A percentile compares a stretch with the other conserved stretches of the same genome.
phyloP scores from a whole-genome alignment of 257 asterid species.

The Verbena officinalis region DNA sequence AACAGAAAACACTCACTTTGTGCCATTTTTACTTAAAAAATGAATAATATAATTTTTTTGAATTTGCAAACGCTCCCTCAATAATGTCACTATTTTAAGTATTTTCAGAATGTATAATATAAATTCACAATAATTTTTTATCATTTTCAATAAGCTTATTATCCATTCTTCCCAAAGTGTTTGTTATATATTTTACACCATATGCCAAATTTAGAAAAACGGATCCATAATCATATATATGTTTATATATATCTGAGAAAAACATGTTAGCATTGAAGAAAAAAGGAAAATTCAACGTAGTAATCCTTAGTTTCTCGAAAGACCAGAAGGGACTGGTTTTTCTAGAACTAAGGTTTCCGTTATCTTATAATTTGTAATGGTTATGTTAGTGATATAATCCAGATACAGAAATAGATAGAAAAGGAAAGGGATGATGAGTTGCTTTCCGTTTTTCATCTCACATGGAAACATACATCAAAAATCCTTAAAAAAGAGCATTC shows the following conservation, averaged over 20 bases:
- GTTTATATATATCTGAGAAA: background rate
- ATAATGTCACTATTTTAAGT: too few species aligned
- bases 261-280: slow-evolving; percentile 8
- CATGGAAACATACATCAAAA: slow-evolving; percentile 36
- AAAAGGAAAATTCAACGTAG: slow-evolving; percentile 2
- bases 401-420: background rate
- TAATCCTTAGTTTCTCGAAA: slow-evolving; percentile 44
- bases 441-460: slow-evolving; percentile 61
- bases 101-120: too few species aligned
- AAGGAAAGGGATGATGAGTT: slow-evolving; percentile 43
- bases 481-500: slow-evolving; percentile 44
- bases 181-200: background rate
- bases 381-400: slow-evolving; percentile 13
- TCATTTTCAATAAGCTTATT: too few species aligned
- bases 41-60: too few species aligned
- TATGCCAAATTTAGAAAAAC: slow-evolving; percentile 23
- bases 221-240: background rate
- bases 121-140: too few species aligned
- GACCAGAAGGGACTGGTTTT: slow-evolving; percentile 45
- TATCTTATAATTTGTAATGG: slow-evolving; percentile 31
- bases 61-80: too few species aligned
- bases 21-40: too few species aligned
- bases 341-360: slow-evolving; percentile 35
- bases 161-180: background rate
- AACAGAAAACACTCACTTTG: too few species aligned